Evolutionary conservation across 2,329 filamentous ascomycete genomes (phyloP).

Genomic region (Stylonectria norvegica): DNA sequence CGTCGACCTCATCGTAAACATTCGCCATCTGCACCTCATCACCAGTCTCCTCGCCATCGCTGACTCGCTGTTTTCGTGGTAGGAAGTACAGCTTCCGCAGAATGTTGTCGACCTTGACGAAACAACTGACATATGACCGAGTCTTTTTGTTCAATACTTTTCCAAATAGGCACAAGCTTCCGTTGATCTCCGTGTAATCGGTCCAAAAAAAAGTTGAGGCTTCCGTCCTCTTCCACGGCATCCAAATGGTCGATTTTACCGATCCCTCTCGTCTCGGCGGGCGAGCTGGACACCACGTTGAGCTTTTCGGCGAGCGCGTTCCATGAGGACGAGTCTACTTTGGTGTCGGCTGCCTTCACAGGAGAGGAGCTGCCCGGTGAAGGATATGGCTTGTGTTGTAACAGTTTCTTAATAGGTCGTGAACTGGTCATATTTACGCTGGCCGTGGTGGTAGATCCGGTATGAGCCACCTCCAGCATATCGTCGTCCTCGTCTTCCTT

Average conservation of each 20-base stretch:
- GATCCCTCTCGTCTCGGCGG: slow-evolving; percentile 58
- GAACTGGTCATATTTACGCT: slow-evolving; percentile 85
- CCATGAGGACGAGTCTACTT: slow-evolving; percentile 80
- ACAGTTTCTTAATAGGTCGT: slow-evolving; percentile 66
- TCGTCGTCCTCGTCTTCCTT: slow-evolving; percentile 73
- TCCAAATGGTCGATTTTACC: slow-evolving; percentile 82
- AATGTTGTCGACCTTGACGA: slow-evolving; percentile 94
- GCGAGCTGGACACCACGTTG: slow-evolving; percentile 76
- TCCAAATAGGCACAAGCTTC: slow-evolving; percentile 88
- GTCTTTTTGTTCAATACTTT: slow-evolving; percentile 90
- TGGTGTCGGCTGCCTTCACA: slow-evolving; percentile 53
- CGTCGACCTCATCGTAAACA: slow-evolving; percentile 85
- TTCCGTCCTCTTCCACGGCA: slow-evolving; percentile 91
- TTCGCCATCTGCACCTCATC: slow-evolving; percentile 83
- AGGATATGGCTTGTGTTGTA: slow-evolving; percentile 64
- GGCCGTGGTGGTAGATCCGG: slow-evolving; percentile 62
- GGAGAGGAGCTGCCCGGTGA: slow-evolving; percentile 77
- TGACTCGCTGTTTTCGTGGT: slow-evolving; percentile 62
- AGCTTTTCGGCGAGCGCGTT: slow-evolving; percentile 81
- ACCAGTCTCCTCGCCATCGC: slow-evolving; percentile 62
- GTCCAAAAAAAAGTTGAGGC: slow-evolving; percentile 94
- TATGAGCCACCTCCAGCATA: slow-evolving; percentile 82
- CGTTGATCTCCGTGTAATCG: slow-evolving; percentile 90
- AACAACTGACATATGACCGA: slow-evolving; percentile 79
- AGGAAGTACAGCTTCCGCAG: slow-evolving; percentile 90